A percentile compares a stretch with the other conserved stretches of the same genome.
phyloP scores from a whole-genome alignment of 305 asterid species.

The Coffea humblotiana region DNA sequence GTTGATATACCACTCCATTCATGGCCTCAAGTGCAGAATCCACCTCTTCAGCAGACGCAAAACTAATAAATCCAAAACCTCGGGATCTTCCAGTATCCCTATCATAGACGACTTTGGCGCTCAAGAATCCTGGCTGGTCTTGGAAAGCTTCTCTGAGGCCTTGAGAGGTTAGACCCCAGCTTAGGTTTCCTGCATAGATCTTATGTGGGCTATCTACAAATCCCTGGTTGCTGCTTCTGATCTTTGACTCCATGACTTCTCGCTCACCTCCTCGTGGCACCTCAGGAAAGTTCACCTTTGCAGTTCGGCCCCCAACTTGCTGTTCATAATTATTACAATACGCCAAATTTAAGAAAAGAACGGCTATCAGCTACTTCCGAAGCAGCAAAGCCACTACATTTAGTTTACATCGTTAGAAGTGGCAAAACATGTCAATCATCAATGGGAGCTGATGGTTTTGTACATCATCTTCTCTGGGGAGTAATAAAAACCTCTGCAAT shows the following conservation, averaged over 20 bases:
- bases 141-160: slow-evolving; percentile 67
- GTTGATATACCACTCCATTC: slow-evolving; percentile 73
- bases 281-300: slow-evolving; percentile 92
- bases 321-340: slow-evolving; percentile 22
- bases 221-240: slow-evolving; percentile 64
- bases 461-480: no score
- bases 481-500: no score
- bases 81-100: slow-evolving; percentile 75
- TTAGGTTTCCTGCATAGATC: slow-evolving; percentile 79
- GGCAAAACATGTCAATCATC: not conserved
- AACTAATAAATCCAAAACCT: slow-evolving; percentile 86
- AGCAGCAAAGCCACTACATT: not conserved
- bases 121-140: slow-evolving; percentile 64
- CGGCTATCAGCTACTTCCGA: not conserved
- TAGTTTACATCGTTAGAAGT: not conserved
- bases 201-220: slow-evolving; percentile 78
- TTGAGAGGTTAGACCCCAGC: slow-evolving; percentile 80
- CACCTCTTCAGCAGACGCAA: slow-evolving; percentile 60
- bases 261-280: slow-evolving; percentile 95
- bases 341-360: not conserved
- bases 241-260: slow-evolving; percentile 69
- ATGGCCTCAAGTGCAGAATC: slow-evolving; percentile 64
- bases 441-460: not conserved
- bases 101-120: slow-evolving; percentile 80
- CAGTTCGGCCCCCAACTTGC: slow-evolving; percentile 89